Base-by-base conservation (phyloP, 1,139 yeast species). In the Candida glucosophila region DNA sequence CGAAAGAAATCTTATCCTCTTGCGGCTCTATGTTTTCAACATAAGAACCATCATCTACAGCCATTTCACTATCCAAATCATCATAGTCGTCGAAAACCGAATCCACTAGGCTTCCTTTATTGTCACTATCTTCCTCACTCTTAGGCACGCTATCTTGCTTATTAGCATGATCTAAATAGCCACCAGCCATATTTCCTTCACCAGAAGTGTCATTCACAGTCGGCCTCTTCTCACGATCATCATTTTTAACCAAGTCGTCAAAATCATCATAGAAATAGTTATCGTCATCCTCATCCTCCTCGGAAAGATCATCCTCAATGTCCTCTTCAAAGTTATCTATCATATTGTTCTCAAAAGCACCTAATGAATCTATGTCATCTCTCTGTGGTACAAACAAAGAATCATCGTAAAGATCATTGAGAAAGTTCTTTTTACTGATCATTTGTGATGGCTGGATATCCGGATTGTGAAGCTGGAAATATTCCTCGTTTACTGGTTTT, bases 381-480 rank as follows among this genome's bases (percentile, higher is more conserved):
- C 26, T 17, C 39, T 33, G 9, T 39, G 39, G 17, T 7, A 33
- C 28, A 15, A 29, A 28, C 19, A 30, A 22, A 14, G 35, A 32
- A 20, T 32, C 34, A n/a, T 34, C 17, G 12, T 22, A 28, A 24
- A 28, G 19, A 15, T 30, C 39, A 22, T 29, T 24, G 14, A 23
- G 24, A 6, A 33, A 26, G 17, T 29, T 33, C 26, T 31, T 31
- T 13, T 22, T 28, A n/a, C 49, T 47, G 28, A 60, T 47, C 29
- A 61, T 45, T 18, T 58, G 59, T 14, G 67, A 60, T 13, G 70
- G 70, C 38, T 60, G 62, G 14, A 62, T 56, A 37, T 61, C 58
- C 5, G 70, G 59, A 37, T 62, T 58, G 40, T 49, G 58, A 36
- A 62, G 52, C 33, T 55, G 49, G 35, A 49, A 56, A 28, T 60